A percentile compares a stretch with the other conserved stretches of the same genome.
Evolutionary conservation across 768 basidiomycete genomes (phyloP).

Genomic region (Pholiota molesta): DNA sequence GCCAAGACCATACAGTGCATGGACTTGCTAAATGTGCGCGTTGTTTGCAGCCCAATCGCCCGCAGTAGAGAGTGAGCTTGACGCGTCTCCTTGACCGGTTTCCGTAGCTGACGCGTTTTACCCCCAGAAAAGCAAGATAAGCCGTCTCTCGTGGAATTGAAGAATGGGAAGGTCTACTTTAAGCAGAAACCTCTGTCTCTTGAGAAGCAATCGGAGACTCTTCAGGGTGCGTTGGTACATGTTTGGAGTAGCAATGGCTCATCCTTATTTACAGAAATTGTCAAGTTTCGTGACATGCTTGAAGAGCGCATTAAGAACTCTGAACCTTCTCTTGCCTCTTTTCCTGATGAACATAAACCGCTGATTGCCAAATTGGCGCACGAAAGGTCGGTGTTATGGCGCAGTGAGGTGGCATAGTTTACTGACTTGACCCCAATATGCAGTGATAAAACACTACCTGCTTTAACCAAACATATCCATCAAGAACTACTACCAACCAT

Average conservation of each 20-base stretch:
- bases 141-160: constrained; percentile 59
- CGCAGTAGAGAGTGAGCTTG: constrained; percentile 31
- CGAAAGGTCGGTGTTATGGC: constrained; percentile 64
- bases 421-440: background rate
- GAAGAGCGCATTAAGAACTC: constrained; percentile 52
- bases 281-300: constrained; percentile 75
- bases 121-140: constrained; percentile 42
- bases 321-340: constrained; percentile 51
- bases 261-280: constrained; percentile 57
- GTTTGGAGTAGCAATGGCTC: background rate
- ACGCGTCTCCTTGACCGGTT: constrained; percentile 26
- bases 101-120: constrained; percentile 29
- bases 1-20: background rate
- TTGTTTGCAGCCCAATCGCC: constrained; percentile 12
- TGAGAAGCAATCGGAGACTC: constrained; percentile 80
- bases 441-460: constrained; percentile 72
- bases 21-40: constrained; percentile 1
- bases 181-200: constrained; percentile 76
- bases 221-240: constrained; percentile 60
- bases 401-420: constrained; percentile 11
- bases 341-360: constrained; percentile 73
- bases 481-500: constrained; percentile 66
- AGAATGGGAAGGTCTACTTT: constrained; percentile 76
- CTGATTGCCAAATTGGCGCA: constrained; percentile 83
- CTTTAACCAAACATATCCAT: constrained; percentile 71